Evolutionary conservation across 805 yeast genomes (phyloP), one percentile per base, ranked within the genome.

Genomic region (Pichia cabralensis): DNA sequence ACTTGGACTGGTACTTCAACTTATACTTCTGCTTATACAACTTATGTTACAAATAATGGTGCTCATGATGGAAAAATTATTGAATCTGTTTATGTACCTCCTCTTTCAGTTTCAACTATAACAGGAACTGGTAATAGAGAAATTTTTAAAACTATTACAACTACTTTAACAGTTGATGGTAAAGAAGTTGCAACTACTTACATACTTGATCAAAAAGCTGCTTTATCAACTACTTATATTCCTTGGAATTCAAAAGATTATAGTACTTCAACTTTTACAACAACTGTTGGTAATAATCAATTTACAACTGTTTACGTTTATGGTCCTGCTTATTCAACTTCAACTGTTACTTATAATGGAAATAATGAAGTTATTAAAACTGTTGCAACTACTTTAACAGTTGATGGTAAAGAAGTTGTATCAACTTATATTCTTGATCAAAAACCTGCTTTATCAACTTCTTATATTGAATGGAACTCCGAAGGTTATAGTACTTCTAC

Each of bases 251-350:
- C 13, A 6, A 15, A 7, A 9, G 15, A 3, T 4, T 31, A 20
- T 23, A 14, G 28, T 8, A 31, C 34, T 13, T 4, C 22, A 3
- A 15, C 25, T 3, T 11, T 22, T 21, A 24, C 29, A 14, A 14
- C 15, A n/a, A 21, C 25, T 16, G 4, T 13, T 4, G 22, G 17
- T 14, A 17, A 24, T 19, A 25, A 25, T 11, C 21, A 31, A 9
- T 17, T 20, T 21, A 26, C 39, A 4, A 26, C 22, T 5, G 17
- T 35, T 31, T 27, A 18, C 7, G 23, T 31, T 17, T 22, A 13
- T 16, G 26, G 39, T 14, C 39, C 40, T 11, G 11, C 30, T 4
- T 17, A 30, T 16, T 19, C 27, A n/a, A 33, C 32, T 17, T 12
- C 23, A 18, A 10, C 26, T 8, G 19, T 29, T 15, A 15, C 8